Conservation (phyloP, 139 green algal genomes). For the Diplosphaera chodatii region DNA sequence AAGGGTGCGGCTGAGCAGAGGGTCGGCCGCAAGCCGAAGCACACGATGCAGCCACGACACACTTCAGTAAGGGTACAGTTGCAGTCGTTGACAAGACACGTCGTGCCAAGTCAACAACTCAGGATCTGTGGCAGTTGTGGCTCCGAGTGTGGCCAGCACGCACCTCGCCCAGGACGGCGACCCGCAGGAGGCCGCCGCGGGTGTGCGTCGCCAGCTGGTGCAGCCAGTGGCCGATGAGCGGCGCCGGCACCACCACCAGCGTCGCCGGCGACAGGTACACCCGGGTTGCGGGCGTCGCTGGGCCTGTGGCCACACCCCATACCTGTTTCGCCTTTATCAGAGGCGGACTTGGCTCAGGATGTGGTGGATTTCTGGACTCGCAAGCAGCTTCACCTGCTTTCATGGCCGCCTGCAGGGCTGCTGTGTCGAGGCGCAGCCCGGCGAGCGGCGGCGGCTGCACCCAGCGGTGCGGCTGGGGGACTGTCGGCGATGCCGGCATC, state of each 20-base stretch:
- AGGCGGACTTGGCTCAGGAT: too few relatives aligned
- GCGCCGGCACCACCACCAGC: slow-evolving; percentile 81
- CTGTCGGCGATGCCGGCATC: not conserved
- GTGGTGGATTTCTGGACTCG: too few relatives aligned
- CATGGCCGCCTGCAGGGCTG: slow-evolving; percentile 36
- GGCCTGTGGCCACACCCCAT: slow-evolving; percentile 10
- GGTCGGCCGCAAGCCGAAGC: too few relatives aligned
- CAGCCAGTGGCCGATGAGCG: slow-evolving; percentile 84
- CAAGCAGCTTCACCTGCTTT: not conserved
- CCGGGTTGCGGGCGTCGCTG: not conserved
- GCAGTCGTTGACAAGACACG: too few relatives aligned
- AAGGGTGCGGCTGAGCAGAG: too few relatives aligned
- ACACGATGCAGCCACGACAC: too few relatives aligned
- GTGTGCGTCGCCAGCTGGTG: slow-evolving; percentile 62
- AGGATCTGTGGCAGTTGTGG: too few relatives aligned
- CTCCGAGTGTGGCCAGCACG: too few relatives aligned
- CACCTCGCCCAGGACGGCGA: slow-evolving; percentile 36
- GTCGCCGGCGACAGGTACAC: slow-evolving; percentile 85
- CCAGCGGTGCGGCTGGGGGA: slow-evolving; percentile 12
- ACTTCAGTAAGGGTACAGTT: too few relatives aligned
- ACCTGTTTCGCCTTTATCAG: too few relatives aligned
- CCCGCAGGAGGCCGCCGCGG: slow-evolving; percentile 30
- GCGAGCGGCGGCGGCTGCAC: slow-evolving; percentile 11
- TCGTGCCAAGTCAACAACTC: too few relatives aligned
- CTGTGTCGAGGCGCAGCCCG: slow-evolving; percentile 34